phyloP scores from a whole-genome alignment of 176 grass and related monocot species.

The Melocanna baccifera region DNA sequence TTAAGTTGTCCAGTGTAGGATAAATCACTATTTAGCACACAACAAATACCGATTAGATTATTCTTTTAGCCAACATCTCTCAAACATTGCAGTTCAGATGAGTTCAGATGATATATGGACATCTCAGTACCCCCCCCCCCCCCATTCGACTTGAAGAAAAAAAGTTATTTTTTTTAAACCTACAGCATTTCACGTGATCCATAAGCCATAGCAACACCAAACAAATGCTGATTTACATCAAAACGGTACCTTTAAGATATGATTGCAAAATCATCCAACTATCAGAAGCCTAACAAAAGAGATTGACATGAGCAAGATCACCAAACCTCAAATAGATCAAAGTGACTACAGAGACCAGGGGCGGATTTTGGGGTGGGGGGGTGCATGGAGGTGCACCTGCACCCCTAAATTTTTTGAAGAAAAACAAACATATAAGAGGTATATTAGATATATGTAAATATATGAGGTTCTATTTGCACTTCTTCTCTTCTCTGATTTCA shows the following conservation, averaged over 20 bases:
- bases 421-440: no score
- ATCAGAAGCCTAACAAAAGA: neutral
- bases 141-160: neutral
- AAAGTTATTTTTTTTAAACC: neutral
- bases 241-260: neutral
- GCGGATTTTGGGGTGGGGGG: no score
- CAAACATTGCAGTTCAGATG: neutral
- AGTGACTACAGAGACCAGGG: neutral
- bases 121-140: neutral
- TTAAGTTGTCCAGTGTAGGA: neutral
- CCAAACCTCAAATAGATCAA: neutral
- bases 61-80: neutral
- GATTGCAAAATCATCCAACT: neutral
- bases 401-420: no score
- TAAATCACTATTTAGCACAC: neutral
- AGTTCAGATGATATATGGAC: neutral
- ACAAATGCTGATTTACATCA: neutral
- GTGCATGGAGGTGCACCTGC: no score
- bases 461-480: no score
- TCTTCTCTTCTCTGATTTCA: no score
- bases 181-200: neutral
- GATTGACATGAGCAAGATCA: neutral
- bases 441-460: no score
- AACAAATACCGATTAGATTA: neutral
- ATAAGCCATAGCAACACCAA: neutral